A percentile compares a stretch with the other conserved stretches of the same genome.
Evolutionary conservation across 2,329 filamentous ascomycete species (phyloP).

Genomic region (Cladophialophora exuberans): DNA sequence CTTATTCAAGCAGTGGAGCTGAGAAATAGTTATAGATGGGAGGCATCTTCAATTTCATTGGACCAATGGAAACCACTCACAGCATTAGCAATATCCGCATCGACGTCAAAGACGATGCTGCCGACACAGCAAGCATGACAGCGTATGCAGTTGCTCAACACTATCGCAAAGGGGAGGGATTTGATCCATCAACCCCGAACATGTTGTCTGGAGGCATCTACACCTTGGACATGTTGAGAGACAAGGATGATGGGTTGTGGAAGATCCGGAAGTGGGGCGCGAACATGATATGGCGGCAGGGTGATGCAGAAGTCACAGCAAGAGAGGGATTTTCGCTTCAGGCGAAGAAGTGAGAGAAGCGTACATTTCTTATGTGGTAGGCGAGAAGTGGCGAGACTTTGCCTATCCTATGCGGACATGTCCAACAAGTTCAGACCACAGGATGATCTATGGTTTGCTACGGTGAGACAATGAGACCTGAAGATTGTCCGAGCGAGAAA

Average conservation of each 20-base stretch:
- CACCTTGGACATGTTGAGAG: neutral
- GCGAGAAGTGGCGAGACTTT: too few species aligned
- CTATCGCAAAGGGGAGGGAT: slow-evolving; percentile 1
- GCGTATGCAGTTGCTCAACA: slow-evolving; percentile 33
- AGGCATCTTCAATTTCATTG: slow-evolving; percentile 2
- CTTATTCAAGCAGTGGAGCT: too few species aligned
- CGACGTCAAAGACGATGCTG: slow-evolving; percentile 16
- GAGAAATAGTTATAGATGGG: too few species aligned
- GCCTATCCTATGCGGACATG: too few species aligned
- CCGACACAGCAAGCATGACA: slow-evolving; percentile 24
- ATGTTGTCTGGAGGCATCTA: slow-evolving; percentile 1
- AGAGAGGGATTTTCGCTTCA: neutral
- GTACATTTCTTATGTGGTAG: too few species aligned
- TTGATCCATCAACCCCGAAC: neutral
- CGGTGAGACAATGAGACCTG: too few species aligned
- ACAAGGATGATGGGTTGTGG: slow-evolving; percentile 10
- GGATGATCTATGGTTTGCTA: too few species aligned
- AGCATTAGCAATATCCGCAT: slow-evolving; percentile 34
- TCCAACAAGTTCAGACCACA: too few species aligned
- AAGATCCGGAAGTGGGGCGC: slow-evolving; percentile 9
- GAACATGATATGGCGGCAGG: neutral
- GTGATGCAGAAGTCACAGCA: neutral
- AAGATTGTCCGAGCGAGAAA: too few species aligned
- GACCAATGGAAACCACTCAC: slow-evolving; percentile 37
- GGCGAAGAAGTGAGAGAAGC: neutral